A percentile compares a stretch with the other conserved stretches of the same genome.
These are phyloP conservation scores for Tylopilus plumbeoviolaceoides DNA, from an alignment of 768 basidiomycete genomes.

Conservation along the genomic window DNA sequence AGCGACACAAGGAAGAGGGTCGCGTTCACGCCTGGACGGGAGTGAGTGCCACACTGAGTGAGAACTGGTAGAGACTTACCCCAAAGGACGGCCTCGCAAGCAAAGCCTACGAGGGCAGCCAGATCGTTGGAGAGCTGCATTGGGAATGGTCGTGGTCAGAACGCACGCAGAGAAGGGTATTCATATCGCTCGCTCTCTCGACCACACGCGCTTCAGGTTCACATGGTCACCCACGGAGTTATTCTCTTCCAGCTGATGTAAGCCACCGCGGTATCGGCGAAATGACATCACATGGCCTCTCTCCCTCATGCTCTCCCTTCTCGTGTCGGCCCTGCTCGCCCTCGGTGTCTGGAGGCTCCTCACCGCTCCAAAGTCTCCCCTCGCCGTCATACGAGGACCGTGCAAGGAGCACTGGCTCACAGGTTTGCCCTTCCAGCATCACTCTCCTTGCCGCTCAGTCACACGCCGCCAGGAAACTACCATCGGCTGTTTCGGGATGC, in stretches of 20 bases:
- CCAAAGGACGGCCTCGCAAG: slow-evolving; percentile 34
- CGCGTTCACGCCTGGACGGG: slow-evolving; percentile 13
- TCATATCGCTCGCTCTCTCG: neutral
- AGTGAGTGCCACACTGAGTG: neutral
- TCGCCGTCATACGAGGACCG: slow-evolving; percentile 28
- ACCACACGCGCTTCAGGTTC: too few relatives aligned
- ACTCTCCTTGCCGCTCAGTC: too few relatives aligned
- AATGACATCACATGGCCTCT: too few relatives aligned
- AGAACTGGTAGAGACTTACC: slow-evolving; percentile 18
- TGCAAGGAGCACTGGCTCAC: slow-evolving; percentile 35
- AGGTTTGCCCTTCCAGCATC: slow-evolving; percentile 11
- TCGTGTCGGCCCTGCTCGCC: slow-evolving; percentile 4
- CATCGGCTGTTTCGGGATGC: slow-evolving; percentile 33
- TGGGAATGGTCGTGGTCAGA: neutral
- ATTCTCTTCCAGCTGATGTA: too few relatives aligned
- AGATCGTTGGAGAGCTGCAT: slow-evolving; percentile 30
- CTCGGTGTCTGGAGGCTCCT: slow-evolving; percentile 16
- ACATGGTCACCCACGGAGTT: neutral
- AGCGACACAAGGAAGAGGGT: slow-evolving; percentile 30
- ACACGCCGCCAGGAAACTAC: slow-evolving; percentile 29
- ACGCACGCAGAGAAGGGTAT: neutral
- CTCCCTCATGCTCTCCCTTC: neutral
- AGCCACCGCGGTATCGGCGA: too few relatives aligned
- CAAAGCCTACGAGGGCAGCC: slow-evolving; percentile 36
- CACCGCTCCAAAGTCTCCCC: slow-evolving; percentile 6